phyloP scores from a whole-genome alignment of 352 stramenopile species.

The Phytophthora megakarya region DNA sequence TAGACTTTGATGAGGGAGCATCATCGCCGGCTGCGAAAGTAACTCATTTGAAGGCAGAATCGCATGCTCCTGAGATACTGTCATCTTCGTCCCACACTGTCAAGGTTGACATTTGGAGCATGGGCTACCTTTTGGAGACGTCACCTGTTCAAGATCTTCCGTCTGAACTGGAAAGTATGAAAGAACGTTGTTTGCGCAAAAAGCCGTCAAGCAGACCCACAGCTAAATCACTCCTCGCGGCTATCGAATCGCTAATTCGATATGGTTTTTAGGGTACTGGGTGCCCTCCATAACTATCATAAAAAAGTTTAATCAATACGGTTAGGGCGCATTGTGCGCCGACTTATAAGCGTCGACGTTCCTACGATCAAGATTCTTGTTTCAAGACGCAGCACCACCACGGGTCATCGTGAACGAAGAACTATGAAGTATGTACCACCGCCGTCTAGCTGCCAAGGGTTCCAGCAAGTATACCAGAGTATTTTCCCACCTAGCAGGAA shows the following conservation, averaged over 20 bases:
- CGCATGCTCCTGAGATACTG: constrained; percentile 28
- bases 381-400: too few relatives aligned
- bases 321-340: too few relatives aligned
- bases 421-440: too few relatives aligned
- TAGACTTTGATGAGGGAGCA: constrained; percentile 20
- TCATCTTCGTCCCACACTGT: constrained; percentile 16
- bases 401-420: too few relatives aligned
- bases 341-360: too few relatives aligned
- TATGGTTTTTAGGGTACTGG: too few relatives aligned
- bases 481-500: too few relatives aligned
- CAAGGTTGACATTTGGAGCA: constrained; percentile 23
- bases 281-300: too few relatives aligned
- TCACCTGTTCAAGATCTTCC: constrained; percentile 4
- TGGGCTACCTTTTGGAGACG: constrained; percentile 19
- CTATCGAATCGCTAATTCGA: constrained; percentile 10
- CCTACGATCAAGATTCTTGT: too few relatives aligned
- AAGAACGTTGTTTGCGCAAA: constrained; percentile 7
- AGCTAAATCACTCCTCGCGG: constrained; percentile 15
- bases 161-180: neutral
- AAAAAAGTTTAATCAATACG: too few relatives aligned
- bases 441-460: too few relatives aligned
- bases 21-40: constrained; percentile 3
- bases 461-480: too few relatives aligned
- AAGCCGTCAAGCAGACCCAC: constrained; percentile 4
- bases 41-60: constrained; percentile 21